Base-by-base conservation (phyloP, 306 rosid species). In the Glycine latifolia region DNA sequence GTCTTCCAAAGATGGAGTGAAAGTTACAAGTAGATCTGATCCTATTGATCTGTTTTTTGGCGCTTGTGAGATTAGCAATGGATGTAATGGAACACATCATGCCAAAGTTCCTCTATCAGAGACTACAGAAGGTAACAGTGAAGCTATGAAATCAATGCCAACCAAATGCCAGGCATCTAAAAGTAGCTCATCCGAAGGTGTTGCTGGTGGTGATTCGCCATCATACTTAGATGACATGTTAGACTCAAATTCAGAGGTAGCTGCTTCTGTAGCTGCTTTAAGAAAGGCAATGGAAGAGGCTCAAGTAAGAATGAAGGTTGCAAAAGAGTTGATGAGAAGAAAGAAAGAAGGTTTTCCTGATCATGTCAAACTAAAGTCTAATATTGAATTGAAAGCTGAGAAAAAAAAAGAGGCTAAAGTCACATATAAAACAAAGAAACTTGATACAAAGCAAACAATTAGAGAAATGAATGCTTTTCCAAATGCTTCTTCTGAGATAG, bases 201-300 rank as follows among this genome's bases (percentile, higher is more conserved):
- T 89, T 79, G 58, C 74, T 17, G 65, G 58, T 75, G 82, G 55
- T 80, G 81, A 82, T 86, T 91, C 92, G 16, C 90, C 92, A 1
- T 81, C 92, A 65, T 86, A 82, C 73, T 87, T 77, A 0, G 94
- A 88, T 20, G 97, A 92, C 82, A 88, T 86, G 81, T 76, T 91
- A 16, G 94, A 92, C 87, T 85, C 83, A 73, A 90, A 90, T 87
- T 93, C 99, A 80, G 87, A 83, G 82, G 95, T 92, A 13, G 97
- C 97, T 72, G 92, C 93, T 80, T 93, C 97, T 17, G 88, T 88
- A 50, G 99, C 97, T 66, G 94, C 97, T 81, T 87, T 95, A 88
- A 89, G 83, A 78, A 95, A 89, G 93, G 99, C 99, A 76, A 91
- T 93, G 81, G 97, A 93, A 88, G 99, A 83, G 84, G 97, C 99